Evolutionary conservation across 129 eudicot species (phyloP).

Genomic region (Tagetes patula): DNA sequence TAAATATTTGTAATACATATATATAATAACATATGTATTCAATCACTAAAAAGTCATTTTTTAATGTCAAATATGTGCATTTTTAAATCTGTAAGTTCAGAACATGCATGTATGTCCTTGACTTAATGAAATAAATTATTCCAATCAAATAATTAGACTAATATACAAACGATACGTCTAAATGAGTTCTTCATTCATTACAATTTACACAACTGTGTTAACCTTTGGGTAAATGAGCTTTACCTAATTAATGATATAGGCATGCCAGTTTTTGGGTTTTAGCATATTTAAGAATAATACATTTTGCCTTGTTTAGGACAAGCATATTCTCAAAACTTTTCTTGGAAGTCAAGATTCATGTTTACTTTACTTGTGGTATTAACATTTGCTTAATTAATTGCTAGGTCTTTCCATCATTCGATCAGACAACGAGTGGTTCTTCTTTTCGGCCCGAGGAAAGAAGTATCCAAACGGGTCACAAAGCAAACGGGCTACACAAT

Average conservation of each 20-base stretch:
- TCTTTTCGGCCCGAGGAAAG: slow-evolving; percentile 84
- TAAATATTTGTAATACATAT: not conserved
- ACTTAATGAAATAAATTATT: too few species aligned
- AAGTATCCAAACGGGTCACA: slow-evolving; percentile 94
- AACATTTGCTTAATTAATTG: slow-evolving; percentile 1
- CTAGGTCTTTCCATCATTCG: slow-evolving; percentile 66
- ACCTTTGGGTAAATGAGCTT: too few species aligned
- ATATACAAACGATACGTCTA: too few species aligned
- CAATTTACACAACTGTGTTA: too few species aligned
- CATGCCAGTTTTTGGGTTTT: slow-evolving; percentile 23
- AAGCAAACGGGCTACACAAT: slow-evolving; percentile 78
- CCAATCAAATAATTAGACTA: too few species aligned
- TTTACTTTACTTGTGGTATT: slow-evolving; percentile 8
- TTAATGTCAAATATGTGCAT: not conserved
- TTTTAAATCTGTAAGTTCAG: not conserved
- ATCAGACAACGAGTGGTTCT: slow-evolving; percentile 91
- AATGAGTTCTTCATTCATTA: too few species aligned
- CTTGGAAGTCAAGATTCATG: slow-evolving; percentile 25
- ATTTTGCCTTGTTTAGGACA: slow-evolving; percentile 9
- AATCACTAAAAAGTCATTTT: too few species aligned
- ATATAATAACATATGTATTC: too few species aligned
- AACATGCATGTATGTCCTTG: too few species aligned
- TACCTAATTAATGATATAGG: too few species aligned
- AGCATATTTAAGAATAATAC: slow-evolving; percentile 28
- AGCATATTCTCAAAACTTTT: slow-evolving; percentile 33